A percentile compares a stretch with the other conserved stretches of the same genome.
phyloP scores from a whole-genome alignment of 371 early-diverging fungal genomes.

The Amoeboaphelidium protococcarum region DNA sequence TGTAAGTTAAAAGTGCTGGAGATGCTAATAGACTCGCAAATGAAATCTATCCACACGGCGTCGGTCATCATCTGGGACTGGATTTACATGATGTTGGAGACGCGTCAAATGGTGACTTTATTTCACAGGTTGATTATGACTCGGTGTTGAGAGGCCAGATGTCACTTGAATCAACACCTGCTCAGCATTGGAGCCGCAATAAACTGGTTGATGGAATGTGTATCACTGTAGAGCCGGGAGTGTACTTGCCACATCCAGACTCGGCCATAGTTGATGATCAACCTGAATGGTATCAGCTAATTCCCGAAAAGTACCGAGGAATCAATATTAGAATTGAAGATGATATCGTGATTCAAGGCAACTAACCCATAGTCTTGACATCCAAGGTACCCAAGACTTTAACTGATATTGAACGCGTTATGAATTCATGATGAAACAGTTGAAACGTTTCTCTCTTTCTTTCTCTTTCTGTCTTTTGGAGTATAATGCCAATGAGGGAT shows the following conservation, averaged over 20 bases:
- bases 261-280: slow-evolving; percentile 32
- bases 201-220: background rate
- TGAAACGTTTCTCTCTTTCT: no score
- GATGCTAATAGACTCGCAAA: background rate
- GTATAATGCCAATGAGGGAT: no score
- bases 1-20: no score
- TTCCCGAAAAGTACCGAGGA: slow-evolving; percentile 51
- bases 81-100: slow-evolving; percentile 75
- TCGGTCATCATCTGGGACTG: slow-evolving; percentile 77
- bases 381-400: slow-evolving; percentile 50
- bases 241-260: slow-evolving; percentile 58
- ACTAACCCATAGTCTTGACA: slow-evolving; percentile 37
- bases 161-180: no score
- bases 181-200: background rate
- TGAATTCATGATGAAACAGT: no score
- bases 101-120: slow-evolving; percentile 7
- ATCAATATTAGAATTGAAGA: slow-evolving; percentile 91
- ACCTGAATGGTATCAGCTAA: background rate
- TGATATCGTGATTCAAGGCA: slow-evolving; percentile 37
- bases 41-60: slow-evolving; percentile 68
- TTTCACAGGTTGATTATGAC: no score
- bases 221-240: slow-evolving; percentile 44
- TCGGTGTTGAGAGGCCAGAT: no score
- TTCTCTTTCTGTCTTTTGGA: no score
- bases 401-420: no score